Base-by-base conservation (phyloP, 2,329 filamentous ascomycete genomes). In the Fusarium sp. region DNA sequence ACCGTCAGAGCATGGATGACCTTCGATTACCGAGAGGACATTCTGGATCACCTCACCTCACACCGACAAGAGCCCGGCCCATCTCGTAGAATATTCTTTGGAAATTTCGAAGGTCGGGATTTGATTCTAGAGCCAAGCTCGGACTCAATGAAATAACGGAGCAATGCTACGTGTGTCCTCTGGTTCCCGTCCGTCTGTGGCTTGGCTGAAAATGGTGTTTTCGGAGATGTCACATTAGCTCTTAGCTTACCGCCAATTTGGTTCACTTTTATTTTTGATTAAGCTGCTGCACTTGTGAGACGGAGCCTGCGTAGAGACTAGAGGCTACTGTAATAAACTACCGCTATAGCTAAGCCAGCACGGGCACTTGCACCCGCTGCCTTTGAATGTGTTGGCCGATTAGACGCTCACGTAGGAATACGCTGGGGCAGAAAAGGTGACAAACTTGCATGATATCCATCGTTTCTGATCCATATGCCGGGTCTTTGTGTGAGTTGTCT, bases 111-210 rank as follows among this genome's bases (percentile, higher is more conserved):
- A 67, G 47, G 53, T 30, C 49, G 54, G 71, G 58, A 50, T 50
- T 35, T 63, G 32, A 47, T 73, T 73, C 71, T 73, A 73, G 71
- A 74, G 68, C 68, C 47, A 74, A 68, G 72, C 71, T 73, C 69
- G 65, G 69, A 71, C 69, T 66, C 49, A 32, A 57, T 46, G 43
- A 28, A 37, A 42, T 40, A 30, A 65, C 64, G 47, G 40, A 66
- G 59, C 28, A 68, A 44, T 52, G 44, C 61, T 61, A 64, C 44
- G 44, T 33, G 32, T 68, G 50, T 57, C 60, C 56, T 56, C 32
- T 65, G 54, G 60, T 35, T 37, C 40, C 54, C 32, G 46, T 53
- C 60, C 32, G 58, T 53, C 44, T 40, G 58, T 63, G 64, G 58
- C 49, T 49, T 56, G 66, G 60, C 60, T 69, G 66, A 60, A 46